These are phyloP conservation scores for Ogataea glucozyma DNA, from an alignment of 805 yeast genomes.

Conservation along the genomic window DNA sequence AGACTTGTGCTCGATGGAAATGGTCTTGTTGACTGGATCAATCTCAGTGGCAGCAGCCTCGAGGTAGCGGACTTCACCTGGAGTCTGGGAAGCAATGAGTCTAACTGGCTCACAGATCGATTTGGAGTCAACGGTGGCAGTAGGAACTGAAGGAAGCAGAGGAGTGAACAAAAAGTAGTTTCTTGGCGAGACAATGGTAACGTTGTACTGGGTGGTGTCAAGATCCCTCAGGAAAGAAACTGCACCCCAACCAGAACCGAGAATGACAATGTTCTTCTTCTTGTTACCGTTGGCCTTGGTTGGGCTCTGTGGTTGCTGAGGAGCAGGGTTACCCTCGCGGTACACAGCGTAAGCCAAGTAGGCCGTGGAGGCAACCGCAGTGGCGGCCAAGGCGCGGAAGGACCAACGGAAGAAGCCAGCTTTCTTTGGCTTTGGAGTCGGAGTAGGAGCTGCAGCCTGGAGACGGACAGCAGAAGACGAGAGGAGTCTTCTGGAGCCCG, in stretches of 20 bases:
- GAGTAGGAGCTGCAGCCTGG: constrained; percentile 11
- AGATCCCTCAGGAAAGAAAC: constrained; percentile 78
- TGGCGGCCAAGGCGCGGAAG: constrained; percentile 50
- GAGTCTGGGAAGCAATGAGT: constrained; percentile 69
- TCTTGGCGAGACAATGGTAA: constrained; percentile 86
- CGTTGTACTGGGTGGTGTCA: constrained; percentile 85
- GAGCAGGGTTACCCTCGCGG: constrained; percentile 58
- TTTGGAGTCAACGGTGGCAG: constrained; percentile 85
- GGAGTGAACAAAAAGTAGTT: constrained; percentile 95
- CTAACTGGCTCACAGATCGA: constrained; percentile 93
- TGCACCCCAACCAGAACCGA: constrained; percentile 94
- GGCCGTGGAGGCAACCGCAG: constrained; percentile 52
- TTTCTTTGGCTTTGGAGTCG: constrained; percentile 15
- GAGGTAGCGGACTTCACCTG: constrained; percentile 74
- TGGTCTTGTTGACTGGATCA: constrained; percentile 67
- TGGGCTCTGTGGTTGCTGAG: constrained; percentile 57
- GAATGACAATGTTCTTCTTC: constrained; percentile 71
- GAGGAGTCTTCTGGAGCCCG: constrained; percentile 11
- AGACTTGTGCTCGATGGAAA: constrained; percentile 58
- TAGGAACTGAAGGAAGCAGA: constrained; percentile 89
- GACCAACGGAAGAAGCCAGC: constrained; percentile 37
- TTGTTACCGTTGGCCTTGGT: constrained; percentile 50
- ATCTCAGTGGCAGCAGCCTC: constrained; percentile 89
- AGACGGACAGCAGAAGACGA: constrained; percentile 6
- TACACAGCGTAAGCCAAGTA: constrained; percentile 63